Evolutionary conservation across 768 basidiomycete genomes (phyloP), one percentile per base, ranked within the genome.

Genomic region (Hygrophorus pudorinus): DNA sequence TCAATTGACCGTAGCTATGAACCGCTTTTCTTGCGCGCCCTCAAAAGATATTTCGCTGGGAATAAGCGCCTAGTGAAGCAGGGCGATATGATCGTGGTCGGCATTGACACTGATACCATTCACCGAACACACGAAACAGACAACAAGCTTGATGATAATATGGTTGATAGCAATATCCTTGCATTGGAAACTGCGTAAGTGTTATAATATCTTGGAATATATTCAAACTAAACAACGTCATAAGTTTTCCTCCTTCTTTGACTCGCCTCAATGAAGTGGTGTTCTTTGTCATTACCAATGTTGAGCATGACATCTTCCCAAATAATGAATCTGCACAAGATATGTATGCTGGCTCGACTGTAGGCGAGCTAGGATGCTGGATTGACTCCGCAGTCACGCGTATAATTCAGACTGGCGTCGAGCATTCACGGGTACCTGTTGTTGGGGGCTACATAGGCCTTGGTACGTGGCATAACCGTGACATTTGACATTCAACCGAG

Each of bases 351-450:
- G 75, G 78, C 12, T 72, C 72, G 1, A 70, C 72, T 0, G 59
- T 72, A 14, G 86, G 85, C 4, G 78, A 87, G 53, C 57, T 92
- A 13, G 94, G 94, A 0, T 93, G 85, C 54, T 86, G 85, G 74
- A 70, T 96, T 14, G 88, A 97, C 53, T 63, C 79, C 1, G 58
- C 68, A 1, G 57, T 71, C 5, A 94, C 94, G 14, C 78, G 79
- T 42, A 76, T 97, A 54, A 60, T 85, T 6, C 87, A 93, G 59
- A 71, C 78, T 0, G 92, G 94, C 0, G 54, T 87, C 5, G 88
- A 90, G 53, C 75, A 84, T 49, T 67, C 67, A 5, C 67, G 72
- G 46, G 69, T 81, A 31, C 83, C 78, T 20, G 72, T 76, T 55
- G 61, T 68, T 4, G 62, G 62, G 21, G 58, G 56, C 3, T 83